Conservation (phyloP, 108 stramenopile species). For the Fragilaria radians region DNA sequence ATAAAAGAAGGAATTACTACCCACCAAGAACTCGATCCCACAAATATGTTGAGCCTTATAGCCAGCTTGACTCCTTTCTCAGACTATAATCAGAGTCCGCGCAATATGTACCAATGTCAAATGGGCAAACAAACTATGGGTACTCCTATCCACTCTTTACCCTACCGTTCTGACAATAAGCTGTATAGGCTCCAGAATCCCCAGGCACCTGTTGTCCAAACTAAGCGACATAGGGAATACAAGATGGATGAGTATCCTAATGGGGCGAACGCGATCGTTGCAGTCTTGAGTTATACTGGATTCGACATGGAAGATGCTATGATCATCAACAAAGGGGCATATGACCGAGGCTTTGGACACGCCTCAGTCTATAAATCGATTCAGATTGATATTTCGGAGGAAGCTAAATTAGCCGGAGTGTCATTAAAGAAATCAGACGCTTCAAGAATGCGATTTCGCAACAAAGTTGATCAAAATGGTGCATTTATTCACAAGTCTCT, state of each 20-base stretch:
- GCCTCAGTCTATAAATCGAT: constrained; percentile 93
- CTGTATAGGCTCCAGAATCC: constrained; percentile 99
- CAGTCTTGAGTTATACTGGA: constrained; percentile 97
- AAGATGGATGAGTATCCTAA: constrained; percentile 98
- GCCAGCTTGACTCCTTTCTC: constrained; percentile 99
- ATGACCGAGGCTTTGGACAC: constrained; percentile 97
- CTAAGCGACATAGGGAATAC: constrained; percentile 96
- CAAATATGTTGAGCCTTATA: constrained; percentile 94
- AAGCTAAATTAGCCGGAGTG: constrained; percentile 64
- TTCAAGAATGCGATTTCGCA: too few species aligned
- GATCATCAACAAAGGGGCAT: constrained; percentile 97
- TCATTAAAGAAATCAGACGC: constrained; percentile 82
- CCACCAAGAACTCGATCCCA: constrained; percentile 99
- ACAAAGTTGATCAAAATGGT: constrained; percentile 78
- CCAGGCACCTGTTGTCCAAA: constrained; percentile 98
- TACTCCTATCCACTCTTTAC: constrained; percentile 94
- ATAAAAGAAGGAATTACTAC: constrained; percentile 99
- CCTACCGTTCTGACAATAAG: constrained; percentile 99
- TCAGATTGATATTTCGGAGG: constrained; percentile 91
- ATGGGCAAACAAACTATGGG: constrained; percentile 97
- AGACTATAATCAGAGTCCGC: constrained; percentile 99
- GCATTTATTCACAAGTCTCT: constrained; percentile 87
- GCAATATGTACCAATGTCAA: constrained; percentile 97
- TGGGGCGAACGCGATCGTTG: constrained; percentile 96
- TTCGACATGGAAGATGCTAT: constrained; percentile 99